These are phyloP conservation scores for Sclerotinia nivalis DNA, from an alignment of 2,329 filamentous ascomycete genomes.

Conservation along the genomic window DNA sequence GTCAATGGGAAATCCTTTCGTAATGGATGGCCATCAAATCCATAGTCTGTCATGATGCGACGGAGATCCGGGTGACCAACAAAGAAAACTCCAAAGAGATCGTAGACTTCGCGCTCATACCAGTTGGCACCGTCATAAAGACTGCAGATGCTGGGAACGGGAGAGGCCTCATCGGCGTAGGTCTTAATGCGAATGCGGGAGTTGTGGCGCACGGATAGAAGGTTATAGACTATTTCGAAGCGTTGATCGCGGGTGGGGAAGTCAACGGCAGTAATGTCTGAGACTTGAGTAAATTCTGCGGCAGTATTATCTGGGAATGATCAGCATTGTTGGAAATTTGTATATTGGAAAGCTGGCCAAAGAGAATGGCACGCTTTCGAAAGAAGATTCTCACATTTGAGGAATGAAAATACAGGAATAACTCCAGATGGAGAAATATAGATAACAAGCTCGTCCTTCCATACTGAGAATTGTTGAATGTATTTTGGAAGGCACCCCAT, in stretches of 20 bases:
- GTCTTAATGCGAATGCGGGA: conserved; percentile 97
- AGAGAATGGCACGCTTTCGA: background rate
- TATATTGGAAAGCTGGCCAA: background rate
- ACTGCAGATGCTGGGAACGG: conserved; percentile 82
- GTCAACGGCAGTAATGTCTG: conserved; percentile 90
- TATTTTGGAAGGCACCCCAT: conserved; percentile 98
- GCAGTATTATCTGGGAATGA: conserved; percentile 75
- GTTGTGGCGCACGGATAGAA: conserved; percentile 95
- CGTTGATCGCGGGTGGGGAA: conserved; percentile 94
- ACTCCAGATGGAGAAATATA: conserved; percentile 87
- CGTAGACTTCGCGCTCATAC: conserved; percentile 98
- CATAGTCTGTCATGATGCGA: conserved; percentile 99
- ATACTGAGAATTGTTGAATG: conserved; percentile 98
- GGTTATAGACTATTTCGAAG: conserved; percentile 97
- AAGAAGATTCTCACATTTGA: conserved; percentile 62
- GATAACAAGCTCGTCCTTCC: conserved; percentile 98
- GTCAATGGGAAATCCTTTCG: conserved; percentile 98
- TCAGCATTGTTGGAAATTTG: conserved; percentile 26
- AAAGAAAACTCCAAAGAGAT: conserved; percentile 97
- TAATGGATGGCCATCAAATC: conserved; percentile 95
- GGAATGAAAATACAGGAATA: conserved; percentile 87
- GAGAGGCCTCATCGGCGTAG: conserved; percentile 93
- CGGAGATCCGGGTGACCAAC: conserved; percentile 90
- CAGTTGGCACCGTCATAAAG: conserved; percentile 96
- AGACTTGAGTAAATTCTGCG: conserved; percentile 92